These are phyloP conservation scores for Prunus mira DNA, from an alignment of 306 rosid species.

Conservation along the genomic window DNA sequence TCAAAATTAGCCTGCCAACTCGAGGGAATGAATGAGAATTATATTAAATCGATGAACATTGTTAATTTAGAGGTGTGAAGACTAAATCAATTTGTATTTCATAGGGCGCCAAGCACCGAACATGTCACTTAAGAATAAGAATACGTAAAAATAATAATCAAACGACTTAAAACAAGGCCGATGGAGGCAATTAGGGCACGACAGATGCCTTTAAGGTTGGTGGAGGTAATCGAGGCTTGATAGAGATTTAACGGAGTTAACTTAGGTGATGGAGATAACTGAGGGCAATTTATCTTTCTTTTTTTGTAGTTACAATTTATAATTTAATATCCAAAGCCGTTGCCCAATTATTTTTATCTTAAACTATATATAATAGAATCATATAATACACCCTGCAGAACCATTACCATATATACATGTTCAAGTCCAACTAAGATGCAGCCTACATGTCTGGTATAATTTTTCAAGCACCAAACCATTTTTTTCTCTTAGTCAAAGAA, in stretches of 20 bases:
- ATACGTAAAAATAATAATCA: neutral
- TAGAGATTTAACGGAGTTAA: neutral
- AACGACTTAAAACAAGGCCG: neutral
- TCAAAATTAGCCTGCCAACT: neutral
- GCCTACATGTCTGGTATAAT: conserved; percentile 28
- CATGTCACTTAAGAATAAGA: neutral
- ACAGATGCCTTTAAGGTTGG: neutral
- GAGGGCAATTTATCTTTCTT: neutral
- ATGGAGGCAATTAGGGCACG: neutral
- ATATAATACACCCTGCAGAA: conserved; percentile 6
- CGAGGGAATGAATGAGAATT: neutral
- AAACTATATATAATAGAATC: neutral
- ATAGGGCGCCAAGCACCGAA: neutral
- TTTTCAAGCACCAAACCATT: conserved; percentile 2
- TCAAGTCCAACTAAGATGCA: conserved; percentile 20
- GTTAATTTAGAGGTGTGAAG: too few species aligned
- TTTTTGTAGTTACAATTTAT: neutral
- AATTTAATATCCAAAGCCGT: conserved; percentile 7
- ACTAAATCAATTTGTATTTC: neutral
- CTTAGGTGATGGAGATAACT: neutral
- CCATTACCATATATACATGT: conserved; percentile 16
- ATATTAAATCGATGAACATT: neutral
- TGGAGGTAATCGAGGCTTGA: neutral
- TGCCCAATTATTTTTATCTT: neutral
- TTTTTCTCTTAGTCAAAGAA: neutral